Conservation (phyloP, 352 stramenopile species). For the Globisporangium camurandrum region DNA sequence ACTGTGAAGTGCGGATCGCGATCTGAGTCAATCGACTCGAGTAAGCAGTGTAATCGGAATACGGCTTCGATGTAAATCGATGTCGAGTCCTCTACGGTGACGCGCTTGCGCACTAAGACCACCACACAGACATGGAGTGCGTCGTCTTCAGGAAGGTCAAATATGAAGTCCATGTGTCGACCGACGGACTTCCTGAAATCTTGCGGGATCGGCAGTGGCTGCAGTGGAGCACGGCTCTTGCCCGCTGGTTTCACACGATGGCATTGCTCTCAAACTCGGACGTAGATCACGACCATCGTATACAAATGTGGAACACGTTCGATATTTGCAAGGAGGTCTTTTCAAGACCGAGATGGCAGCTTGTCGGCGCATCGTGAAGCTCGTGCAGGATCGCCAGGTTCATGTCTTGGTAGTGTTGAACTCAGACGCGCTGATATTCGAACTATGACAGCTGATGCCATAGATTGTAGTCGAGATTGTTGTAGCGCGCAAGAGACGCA, state of each 20-base stretch:
- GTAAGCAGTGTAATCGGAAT: not conserved
- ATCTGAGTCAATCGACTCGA: not conserved
- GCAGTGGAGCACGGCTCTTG: not conserved
- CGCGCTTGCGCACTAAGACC: not conserved
- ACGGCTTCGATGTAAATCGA: not conserved
- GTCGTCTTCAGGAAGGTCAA: not conserved
- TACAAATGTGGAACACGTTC: not conserved
- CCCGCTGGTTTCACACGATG: not conserved
- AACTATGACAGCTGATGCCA: not conserved
- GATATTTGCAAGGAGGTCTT: not conserved
- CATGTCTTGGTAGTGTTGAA: no score
- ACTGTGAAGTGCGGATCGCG: not conserved
- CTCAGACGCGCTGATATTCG: not conserved
- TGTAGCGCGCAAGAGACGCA: not conserved
- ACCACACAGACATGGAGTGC: not conserved
- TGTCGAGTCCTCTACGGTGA: not conserved
- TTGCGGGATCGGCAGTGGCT: not conserved
- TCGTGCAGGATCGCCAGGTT: not conserved
- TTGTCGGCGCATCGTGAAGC: not conserved
- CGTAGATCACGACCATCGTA: not conserved
- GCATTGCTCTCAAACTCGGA: not conserved
- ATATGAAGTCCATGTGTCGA: not conserved
- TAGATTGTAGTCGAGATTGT: not conserved
- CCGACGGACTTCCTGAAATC: not conserved
- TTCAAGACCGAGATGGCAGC: not conserved